Conservation (phyloP, 495 filamentous ascomycete species). For the Pseudotulostoma volvatum region DNA sequence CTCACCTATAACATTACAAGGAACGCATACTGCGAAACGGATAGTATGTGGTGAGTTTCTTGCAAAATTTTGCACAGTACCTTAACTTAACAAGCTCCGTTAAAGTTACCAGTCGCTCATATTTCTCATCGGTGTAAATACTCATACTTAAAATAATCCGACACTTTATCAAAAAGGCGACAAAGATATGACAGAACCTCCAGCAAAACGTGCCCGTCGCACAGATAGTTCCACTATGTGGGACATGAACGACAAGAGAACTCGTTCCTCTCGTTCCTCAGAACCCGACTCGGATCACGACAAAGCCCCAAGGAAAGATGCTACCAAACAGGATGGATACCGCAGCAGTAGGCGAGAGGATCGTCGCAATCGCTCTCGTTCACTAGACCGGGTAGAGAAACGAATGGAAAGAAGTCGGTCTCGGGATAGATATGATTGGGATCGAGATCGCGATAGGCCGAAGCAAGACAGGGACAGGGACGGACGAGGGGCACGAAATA, state of each 20-base stretch:
- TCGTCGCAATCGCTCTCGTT: slow-evolving; percentile 26
- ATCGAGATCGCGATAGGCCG: slow-evolving; percentile 10
- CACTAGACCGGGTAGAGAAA: slow-evolving; percentile 26
- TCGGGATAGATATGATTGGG: slow-evolving; percentile 24
- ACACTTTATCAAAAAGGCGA: slow-evolving; percentile 12
- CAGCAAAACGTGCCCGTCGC: slow-evolving; percentile 36
- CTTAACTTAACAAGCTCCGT: not conserved
- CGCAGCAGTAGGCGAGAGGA: slow-evolving; percentile 20
- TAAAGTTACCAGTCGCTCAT: not conserved
- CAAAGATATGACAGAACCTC: slow-evolving; percentile 35
- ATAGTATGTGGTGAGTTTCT: not conserved
- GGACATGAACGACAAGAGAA: slow-evolving; percentile 27
- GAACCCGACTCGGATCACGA: slow-evolving; percentile 20
- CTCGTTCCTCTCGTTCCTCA: slow-evolving; percentile 11
- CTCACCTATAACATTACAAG: too few relatives aligned
- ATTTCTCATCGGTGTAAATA: not conserved
- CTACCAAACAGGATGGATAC: slow-evolving; percentile 15
- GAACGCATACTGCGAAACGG: not conserved
- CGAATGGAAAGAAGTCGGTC: slow-evolving; percentile 29
- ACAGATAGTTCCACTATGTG: slow-evolving; percentile 38
- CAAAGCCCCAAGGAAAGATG: slow-evolving; percentile 18
- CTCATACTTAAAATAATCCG: slow-evolving; percentile 3
- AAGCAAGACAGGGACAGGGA: slow-evolving; percentile 26
- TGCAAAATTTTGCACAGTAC: not conserved
- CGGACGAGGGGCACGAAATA: slow-evolving; percentile 20